A percentile compares a stretch with the other conserved stretches of the same genome.
Conservation (phyloP, 768 basidiomycete species). For the Leccinum sublutescens region DNA sequence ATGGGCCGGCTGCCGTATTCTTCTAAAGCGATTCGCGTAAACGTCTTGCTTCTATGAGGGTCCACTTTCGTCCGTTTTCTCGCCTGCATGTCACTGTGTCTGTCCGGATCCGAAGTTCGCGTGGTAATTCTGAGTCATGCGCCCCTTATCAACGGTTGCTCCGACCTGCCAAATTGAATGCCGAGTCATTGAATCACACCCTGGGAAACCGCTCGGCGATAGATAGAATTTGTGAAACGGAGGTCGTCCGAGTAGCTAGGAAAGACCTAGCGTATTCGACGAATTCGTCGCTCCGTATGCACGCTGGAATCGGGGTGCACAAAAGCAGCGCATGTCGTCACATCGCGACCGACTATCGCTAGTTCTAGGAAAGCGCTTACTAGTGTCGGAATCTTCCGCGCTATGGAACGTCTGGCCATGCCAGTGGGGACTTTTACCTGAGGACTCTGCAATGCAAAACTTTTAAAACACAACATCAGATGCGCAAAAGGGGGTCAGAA, state of each 20-base stretch:
- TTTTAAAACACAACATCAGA: too few species aligned
- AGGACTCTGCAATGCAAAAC: too few species aligned
- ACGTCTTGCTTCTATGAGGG: background rate
- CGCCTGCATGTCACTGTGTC: too few species aligned
- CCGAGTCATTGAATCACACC: background rate
- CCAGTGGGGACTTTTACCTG: too few species aligned
- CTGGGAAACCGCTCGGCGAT: background rate
- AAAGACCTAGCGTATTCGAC: background rate
- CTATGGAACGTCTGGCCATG: too few species aligned
- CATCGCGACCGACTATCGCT: background rate
- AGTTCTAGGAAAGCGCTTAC: background rate
- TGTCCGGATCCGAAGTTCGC: background rate
- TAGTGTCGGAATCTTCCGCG: too few species aligned
- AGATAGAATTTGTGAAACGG: background rate
- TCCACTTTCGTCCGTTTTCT: background rate
- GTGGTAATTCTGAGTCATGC: background rate
- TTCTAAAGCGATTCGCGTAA: constrained; percentile 7
- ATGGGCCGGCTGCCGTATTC: background rate
- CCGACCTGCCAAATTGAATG: background rate
- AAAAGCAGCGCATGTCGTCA: background rate
- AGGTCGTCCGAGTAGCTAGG: constrained; percentile 7
- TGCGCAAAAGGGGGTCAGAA: too few species aligned
- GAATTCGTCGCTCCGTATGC: constrained; percentile 1
- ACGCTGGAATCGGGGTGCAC: background rate
- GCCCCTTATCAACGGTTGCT: background rate